These are phyloP conservation scores for Mayamaea pseudoterrestris DNA, from an alignment of 108 stramenopile species.

Conservation along the genomic window DNA sequence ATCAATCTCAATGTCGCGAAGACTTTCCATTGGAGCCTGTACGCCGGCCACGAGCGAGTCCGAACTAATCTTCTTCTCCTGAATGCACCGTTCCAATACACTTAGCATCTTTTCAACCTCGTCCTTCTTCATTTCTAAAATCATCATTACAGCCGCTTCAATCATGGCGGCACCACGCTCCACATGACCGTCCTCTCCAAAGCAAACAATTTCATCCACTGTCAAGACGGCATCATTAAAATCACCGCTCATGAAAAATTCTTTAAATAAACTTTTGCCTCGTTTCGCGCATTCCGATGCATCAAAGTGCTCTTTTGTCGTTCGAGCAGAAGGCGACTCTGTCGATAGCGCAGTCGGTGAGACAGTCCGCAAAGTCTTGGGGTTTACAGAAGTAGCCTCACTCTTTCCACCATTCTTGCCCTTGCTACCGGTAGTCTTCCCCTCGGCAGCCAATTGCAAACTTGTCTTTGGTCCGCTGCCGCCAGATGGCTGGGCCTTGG, in stretches of 20 bases:
- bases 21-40: conserved; percentile 65
- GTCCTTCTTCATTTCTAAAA: conserved; percentile 59
- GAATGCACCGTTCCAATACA: conserved; percentile 22
- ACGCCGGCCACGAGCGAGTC: conserved; percentile 36
- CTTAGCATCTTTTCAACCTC: conserved; percentile 43
- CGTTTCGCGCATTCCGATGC: conserved; percentile 50
- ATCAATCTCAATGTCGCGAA: conserved; percentile 67
- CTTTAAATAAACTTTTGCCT: conserved; percentile 49
- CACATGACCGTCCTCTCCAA: conserved; percentile 31
- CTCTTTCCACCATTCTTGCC: no score
- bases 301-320: neutral
- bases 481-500: neutral
- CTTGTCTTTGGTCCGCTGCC: neutral
- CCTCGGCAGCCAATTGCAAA: neutral
- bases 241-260: conserved; percentile 67
- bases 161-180: conserved; percentile 58
- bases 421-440: neutral
- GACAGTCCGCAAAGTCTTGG: no score
- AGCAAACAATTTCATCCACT: conserved; percentile 53
- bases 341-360: no score
- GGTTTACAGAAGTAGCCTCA: no score
- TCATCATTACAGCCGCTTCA: conserved; percentile 37
- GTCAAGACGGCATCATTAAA: conserved; percentile 57
- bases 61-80: conserved; percentile 32
- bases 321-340: neutral